Evolutionary conservation across 176 grass and related monocot genomes (phyloP).

Genomic region (Aechmea fasciata): DNA sequence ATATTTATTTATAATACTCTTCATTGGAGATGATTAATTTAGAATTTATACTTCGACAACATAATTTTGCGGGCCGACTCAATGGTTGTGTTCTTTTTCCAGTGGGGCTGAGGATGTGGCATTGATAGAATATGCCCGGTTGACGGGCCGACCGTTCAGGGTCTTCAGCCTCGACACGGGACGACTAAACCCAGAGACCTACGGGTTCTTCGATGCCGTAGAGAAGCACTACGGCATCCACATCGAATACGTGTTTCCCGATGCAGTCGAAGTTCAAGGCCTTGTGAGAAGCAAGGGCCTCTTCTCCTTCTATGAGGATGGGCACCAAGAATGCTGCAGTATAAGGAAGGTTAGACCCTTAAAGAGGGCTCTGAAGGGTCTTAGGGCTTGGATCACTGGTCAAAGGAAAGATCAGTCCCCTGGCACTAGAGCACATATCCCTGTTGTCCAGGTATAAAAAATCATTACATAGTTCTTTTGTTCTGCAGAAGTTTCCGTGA

Average conservation of each 20-base stretch:
- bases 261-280: conserved; percentile 62
- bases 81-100: conserved; percentile 5
- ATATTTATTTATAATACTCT: too few relatives aligned
- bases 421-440: conserved; percentile 76
- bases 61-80: background rate
- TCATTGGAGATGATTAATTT: too few relatives aligned
- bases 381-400: conserved; percentile 86
- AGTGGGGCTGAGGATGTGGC: conserved; percentile 93
- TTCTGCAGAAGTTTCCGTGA: background rate
- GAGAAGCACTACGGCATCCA: conserved; percentile 86
- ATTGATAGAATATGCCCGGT: conserved; percentile 78
- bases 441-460: conserved; percentile 50
- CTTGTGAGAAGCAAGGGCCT: conserved; percentile 84
- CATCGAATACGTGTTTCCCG: conserved; percentile 98
- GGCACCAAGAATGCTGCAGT: conserved; percentile 96
- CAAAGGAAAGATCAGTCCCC: conserved; percentile 94
- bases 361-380: conserved; percentile 54
- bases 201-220: conserved; percentile 67
- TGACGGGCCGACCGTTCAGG: conserved; percentile 68
- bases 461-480: background rate
- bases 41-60: background rate
- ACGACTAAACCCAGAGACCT: conserved; percentile 82
- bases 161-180: conserved; percentile 95
- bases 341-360: conserved; percentile 81
- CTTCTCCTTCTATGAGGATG: conserved; percentile 97